A percentile compares a stretch with the other conserved stretches of the same genome.
These are phyloP conservation scores for Ilyonectria robusta DNA, from an alignment of 2,329 filamentous ascomycete species.

Conservation along the genomic window DNA sequence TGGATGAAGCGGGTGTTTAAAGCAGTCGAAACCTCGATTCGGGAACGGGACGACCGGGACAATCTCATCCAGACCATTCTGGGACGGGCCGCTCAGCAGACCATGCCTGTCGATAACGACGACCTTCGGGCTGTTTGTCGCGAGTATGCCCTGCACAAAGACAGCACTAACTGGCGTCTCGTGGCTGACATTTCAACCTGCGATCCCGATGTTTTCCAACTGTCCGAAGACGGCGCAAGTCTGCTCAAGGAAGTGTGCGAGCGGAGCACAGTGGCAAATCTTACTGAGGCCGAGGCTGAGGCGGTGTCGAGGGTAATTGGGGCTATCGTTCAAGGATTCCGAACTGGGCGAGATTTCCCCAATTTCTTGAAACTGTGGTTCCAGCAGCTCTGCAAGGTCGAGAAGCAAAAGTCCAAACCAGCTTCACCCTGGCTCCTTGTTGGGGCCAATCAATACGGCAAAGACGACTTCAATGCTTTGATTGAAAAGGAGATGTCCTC, in stretches of 20 bases:
- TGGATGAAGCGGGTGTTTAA: constrained; percentile 57
- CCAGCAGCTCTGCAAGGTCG: constrained; percentile 55
- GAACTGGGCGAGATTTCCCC: constrained; percentile 59
- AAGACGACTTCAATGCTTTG: constrained; percentile 39
- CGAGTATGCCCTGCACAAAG: constrained; percentile 56
- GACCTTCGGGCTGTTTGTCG: constrained; percentile 61
- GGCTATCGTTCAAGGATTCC: constrained; percentile 61
- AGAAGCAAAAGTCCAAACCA: constrained; percentile 46
- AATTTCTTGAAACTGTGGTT: constrained; percentile 65
- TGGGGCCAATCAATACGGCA: constrained; percentile 34
- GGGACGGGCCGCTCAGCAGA: constrained; percentile 47
- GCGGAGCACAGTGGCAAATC: constrained; percentile 47
- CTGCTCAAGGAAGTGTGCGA: constrained; percentile 59
- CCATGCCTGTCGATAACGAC: constrained; percentile 55
- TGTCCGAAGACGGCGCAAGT: constrained; percentile 54
- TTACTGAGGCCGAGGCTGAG: constrained; percentile 37
- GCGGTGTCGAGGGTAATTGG: constrained; percentile 56
- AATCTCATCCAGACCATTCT: constrained; percentile 51
- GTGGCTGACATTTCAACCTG: constrained; percentile 59
- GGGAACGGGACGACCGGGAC: constrained; percentile 43
- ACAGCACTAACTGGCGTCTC: constrained; percentile 59
- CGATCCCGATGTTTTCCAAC: constrained; percentile 64
- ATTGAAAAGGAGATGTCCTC: constrained; percentile 62
- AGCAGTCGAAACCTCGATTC: constrained; percentile 48
- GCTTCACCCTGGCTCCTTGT: constrained; percentile 54